Evolutionary conservation across 495 filamentous ascomycete genomes (phyloP), one percentile per base, ranked within the genome.

Genomic region (Filosporella fistucella): DNA sequence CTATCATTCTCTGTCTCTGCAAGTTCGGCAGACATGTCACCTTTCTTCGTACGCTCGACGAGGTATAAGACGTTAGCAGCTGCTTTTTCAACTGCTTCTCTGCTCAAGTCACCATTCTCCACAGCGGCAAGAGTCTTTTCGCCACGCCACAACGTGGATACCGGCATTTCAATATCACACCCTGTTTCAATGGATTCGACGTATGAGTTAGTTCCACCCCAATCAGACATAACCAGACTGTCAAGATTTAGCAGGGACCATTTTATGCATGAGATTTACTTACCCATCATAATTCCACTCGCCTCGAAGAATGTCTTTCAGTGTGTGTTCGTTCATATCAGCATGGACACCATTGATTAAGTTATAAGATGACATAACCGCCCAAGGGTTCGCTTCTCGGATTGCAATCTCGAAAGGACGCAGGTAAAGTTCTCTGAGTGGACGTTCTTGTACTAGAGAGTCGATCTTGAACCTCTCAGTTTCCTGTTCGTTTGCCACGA

Each of bases 301-400:
- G 32, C 74, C 77, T 32, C 86, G 74, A 24, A 94, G 66, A n/a
- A 90, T 78, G 34, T 85, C 78, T 43, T 79, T 78, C 26, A 95
- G 69, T 1, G 84, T 76, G 46, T 81, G 72, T 35, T 72, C 67
- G 42, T 86, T 85, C 77, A 87, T 85, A 59, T 86, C 86, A 9
- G 84, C 80, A 62, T 94, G 87, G 9, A 71, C 68, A 0, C 88
- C 88, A 60, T 91, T 91, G 49, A 91, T 68, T n/a, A 83, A 69
- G 55, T 91, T 91, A 51, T 94, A 94, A n/a, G 84, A 81, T 1
- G 79, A 82, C 88, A 94, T 94, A 39, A 91, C 62, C 26, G 86
- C 85, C 68, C 85, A 83, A 4, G 86, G 82, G 33, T 81, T 79
- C 32, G 85, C 81, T 46, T 91, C 88, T n/a, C 86, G 72, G 51